Evolutionary conservation across 805 yeast genomes (phyloP), one percentile per base, ranked within the genome.

Genomic region (Starmerella apicola): DNA sequence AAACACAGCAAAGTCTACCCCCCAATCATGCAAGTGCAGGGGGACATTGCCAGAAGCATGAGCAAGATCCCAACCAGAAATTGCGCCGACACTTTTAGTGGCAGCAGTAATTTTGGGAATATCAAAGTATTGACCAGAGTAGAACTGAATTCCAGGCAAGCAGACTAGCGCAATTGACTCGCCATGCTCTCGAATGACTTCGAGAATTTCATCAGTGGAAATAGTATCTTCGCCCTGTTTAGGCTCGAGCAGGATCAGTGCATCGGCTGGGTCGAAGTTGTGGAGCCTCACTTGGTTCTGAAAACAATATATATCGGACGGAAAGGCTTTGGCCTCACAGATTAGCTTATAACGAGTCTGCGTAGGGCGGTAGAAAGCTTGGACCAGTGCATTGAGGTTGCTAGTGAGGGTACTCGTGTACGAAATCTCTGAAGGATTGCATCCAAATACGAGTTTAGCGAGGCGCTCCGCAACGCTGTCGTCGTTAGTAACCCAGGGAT

Each of bases 1-100:
- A 85, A 95, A 86, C 16, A 74, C 83, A 1, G 96, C 97, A 64
- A 86, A 85, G 59, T 86, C 97, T 4, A 82, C 91, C 41, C 70
- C 63, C 95, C 95, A 86, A 36, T 81, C 83, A 56, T 86, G 96
- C 38, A 86, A 62, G 36, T 69, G 51, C 38, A 88, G 59, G 6
- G 74, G 76, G 2, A 83, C 86, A 57, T 88, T 88, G 2, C 96
- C 97, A 2, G 69, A 88, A 1, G 93, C 95, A 57, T 86, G 97
- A 1, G 97, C 97, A 50, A 86, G 66, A 58, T 86, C 97, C 95
- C 95, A 86, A 1, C 95, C 96, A 1, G 71, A 63, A 26, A 81
- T 39, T 10, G 56, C 49, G 10, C 68, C 68, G 23, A 68, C 20
- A 62, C 71, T 42, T 42, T 81, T 77, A 4, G 79, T 85, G 34